These are phyloP conservation scores for Capronia americana DNA, from an alignment of 2,329 filamentous ascomycete species.

Conservation along the genomic window DNA sequence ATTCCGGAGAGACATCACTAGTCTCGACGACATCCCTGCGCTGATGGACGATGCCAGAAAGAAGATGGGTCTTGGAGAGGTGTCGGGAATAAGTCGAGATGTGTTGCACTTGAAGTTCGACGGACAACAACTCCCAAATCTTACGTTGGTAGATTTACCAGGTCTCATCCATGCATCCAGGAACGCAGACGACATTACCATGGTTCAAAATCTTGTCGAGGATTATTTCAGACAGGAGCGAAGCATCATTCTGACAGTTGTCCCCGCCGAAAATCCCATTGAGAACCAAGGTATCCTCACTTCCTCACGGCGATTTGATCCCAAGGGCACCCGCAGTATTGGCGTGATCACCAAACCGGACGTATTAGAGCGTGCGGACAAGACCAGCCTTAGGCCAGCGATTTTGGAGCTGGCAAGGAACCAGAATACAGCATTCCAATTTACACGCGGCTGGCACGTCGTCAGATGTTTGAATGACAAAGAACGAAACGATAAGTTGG, in stretches of 20 bases:
- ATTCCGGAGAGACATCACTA: slow-evolving; percentile 37
- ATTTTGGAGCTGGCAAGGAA: slow-evolving; percentile 44
- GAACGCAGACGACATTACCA: slow-evolving; percentile 54
- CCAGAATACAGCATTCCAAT: slow-evolving; percentile 37
- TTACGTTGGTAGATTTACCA: slow-evolving; percentile 64
- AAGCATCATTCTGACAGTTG: slow-evolving; percentile 56
- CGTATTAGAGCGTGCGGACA: slow-evolving; percentile 42
- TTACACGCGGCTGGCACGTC: slow-evolving; percentile 49
- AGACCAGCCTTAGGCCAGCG: slow-evolving; percentile 29
- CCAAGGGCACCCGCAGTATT: slow-evolving; percentile 46
- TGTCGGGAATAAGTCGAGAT: slow-evolving; percentile 47
- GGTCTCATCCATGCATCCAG: slow-evolving; percentile 60
- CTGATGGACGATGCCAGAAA: slow-evolving; percentile 41
- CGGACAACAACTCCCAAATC: slow-evolving; percentile 47
- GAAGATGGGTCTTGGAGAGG: slow-evolving; percentile 39
- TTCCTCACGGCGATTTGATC: slow-evolving; percentile 44
- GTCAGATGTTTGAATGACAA: slow-evolving; percentile 46
- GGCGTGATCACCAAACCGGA: slow-evolving; percentile 57
- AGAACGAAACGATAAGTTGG: slow-evolving; percentile 33
- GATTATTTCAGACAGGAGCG: slow-evolving; percentile 51
- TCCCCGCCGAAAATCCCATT: slow-evolving; percentile 51
- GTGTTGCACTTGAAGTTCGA: slow-evolving; percentile 39
- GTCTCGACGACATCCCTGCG: slow-evolving; percentile 39
- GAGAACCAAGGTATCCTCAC: slow-evolving; percentile 49
- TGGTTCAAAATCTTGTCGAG: slow-evolving; percentile 56